Conservation (phyloP, 305 asterid genomes). For the Caryopteris hybrid region DNA sequence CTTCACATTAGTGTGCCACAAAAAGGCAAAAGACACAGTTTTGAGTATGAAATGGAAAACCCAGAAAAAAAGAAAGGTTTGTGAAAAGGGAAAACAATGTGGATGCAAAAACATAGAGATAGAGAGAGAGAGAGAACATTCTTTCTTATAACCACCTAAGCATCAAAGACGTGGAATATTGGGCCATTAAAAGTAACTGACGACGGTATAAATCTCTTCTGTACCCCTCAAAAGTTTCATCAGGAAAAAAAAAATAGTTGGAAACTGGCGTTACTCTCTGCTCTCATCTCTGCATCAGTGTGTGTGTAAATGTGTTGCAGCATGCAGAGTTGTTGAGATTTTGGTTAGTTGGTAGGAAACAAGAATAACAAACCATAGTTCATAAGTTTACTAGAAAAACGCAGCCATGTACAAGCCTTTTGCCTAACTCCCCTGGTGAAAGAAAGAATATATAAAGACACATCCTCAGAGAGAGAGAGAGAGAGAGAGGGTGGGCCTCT, state of each 20-base stretch:
- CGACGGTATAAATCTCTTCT: background rate
- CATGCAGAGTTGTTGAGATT: slow-evolving; percentile 26
- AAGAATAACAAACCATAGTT: slow-evolving; percentile 16
- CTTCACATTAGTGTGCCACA: slow-evolving; percentile 17
- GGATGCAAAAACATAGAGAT: background rate
- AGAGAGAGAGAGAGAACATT: background rate
- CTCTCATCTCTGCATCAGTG: background rate
- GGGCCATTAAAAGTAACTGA: background rate
- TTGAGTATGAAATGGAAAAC: background rate
- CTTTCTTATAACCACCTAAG: slow-evolving; percentile 5
- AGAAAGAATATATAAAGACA: background rate
- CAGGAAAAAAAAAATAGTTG: background rate
- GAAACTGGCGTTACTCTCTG: background rate
- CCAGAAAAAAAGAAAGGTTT: background rate
- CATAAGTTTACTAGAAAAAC: slow-evolving; percentile 17
- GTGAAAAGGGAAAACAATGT: background rate
- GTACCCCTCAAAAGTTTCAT: background rate
- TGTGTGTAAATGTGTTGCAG: slow-evolving; percentile 7
- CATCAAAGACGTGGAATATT: background rate
- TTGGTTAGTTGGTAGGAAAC: slow-evolving; percentile 30
- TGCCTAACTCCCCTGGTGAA: slow-evolving; percentile 34
- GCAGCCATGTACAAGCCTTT: slow-evolving; percentile 16
- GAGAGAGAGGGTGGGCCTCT: slow-evolving; percentile 21
- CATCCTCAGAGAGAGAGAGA: background rate
- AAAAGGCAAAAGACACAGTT: slow-evolving; percentile 8